These are phyloP conservation scores for Sanghuangporus weigelae DNA, from an alignment of 1,284 basidiomycete genomes.

Conservation along the genomic window DNA sequence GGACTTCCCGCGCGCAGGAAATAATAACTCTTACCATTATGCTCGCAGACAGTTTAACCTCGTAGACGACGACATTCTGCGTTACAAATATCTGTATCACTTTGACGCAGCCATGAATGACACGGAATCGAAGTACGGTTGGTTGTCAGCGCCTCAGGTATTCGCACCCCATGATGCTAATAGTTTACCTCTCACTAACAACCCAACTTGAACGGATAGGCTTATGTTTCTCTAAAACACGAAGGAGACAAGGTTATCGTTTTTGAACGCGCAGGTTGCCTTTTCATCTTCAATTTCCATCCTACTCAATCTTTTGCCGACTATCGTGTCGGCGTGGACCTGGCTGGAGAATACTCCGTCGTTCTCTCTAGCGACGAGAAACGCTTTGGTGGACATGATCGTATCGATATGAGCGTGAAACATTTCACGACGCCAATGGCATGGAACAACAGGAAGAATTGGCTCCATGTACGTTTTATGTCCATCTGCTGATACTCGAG, in stretches of 20 bases:
- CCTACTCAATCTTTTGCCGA: conserved; percentile 84
- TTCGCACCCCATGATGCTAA: background rate
- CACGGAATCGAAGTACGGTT: conserved; percentile 73
- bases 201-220: conserved; percentile 37
- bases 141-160: conserved; percentile 83
- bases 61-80: conserved; percentile 78
- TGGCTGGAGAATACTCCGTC: conserved; percentile 81
- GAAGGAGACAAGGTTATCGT: conserved; percentile 90
- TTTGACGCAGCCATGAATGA: conserved; percentile 96
- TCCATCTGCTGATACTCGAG: conserved; percentile 18
- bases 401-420: conserved; percentile 60
- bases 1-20: conserved; percentile 95
- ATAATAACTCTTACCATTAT: conserved; percentile 93
- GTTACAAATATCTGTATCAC: conserved; percentile 90
- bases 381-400: conserved; percentile 84
- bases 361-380: conserved; percentile 84
- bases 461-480: conserved; percentile 58
- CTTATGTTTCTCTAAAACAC: conserved; percentile 90
- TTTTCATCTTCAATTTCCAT: conserved; percentile 98
- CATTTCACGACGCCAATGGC: conserved; percentile 83
- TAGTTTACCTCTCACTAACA: background rate
- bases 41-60: conserved; percentile 96
- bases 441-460: conserved; percentile 92
- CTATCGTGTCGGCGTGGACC: conserved; percentile 89
- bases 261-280: conserved; percentile 86